A percentile compares a stretch with the other conserved stretches of the same genome.
phyloP scores from a whole-genome alignment of 2,329 filamentous ascomycete genomes.

The Aureobasidium leucospermi region DNA sequence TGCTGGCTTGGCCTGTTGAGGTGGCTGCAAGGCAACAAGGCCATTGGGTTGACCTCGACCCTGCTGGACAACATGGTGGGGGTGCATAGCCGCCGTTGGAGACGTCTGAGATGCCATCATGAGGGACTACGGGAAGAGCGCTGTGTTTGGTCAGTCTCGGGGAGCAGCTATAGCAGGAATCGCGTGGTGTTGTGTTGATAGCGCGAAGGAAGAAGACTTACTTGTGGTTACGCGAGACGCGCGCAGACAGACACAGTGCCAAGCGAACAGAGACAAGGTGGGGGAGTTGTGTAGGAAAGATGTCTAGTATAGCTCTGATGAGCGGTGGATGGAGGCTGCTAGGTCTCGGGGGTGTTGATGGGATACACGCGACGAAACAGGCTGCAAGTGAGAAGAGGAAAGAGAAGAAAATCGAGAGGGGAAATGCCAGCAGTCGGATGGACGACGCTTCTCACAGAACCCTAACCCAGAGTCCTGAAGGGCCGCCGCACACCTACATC shows the following conservation, averaged over 20 bases:
- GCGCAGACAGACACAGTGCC: slow-evolving; percentile 8
- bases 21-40: slow-evolving; percentile 28
- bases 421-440: slow-evolving; percentile 12
- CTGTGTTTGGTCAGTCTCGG: neutral
- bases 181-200: neutral
- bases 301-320: neutral
- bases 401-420: slow-evolving; percentile 11
- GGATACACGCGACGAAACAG: slow-evolving; percentile 13
- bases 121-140: neutral
- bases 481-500: slow-evolving; percentile 1
- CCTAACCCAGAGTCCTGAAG: slow-evolving; percentile 9
- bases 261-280: slow-evolving; percentile 10
- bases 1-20: slow-evolving; percentile 52
- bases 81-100: slow-evolving; percentile 65
- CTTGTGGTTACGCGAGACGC: slow-evolving; percentile 10
- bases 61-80: slow-evolving; percentile 59
- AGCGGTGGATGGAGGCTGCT: neutral
- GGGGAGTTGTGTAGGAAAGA: slow-evolving; percentile 1
- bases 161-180: neutral
- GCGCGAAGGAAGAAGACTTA: slow-evolving; percentile 5
- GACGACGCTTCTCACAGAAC: slow-evolving; percentile 1
- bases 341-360: neutral
- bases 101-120: slow-evolving; percentile 54
- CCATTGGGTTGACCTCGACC: slow-evolving; percentile 50
- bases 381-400: slow-evolving; percentile 10